Base-by-base conservation (phyloP, 2,329 filamentous ascomycete species). In the Corynespora cassiicola region DNA sequence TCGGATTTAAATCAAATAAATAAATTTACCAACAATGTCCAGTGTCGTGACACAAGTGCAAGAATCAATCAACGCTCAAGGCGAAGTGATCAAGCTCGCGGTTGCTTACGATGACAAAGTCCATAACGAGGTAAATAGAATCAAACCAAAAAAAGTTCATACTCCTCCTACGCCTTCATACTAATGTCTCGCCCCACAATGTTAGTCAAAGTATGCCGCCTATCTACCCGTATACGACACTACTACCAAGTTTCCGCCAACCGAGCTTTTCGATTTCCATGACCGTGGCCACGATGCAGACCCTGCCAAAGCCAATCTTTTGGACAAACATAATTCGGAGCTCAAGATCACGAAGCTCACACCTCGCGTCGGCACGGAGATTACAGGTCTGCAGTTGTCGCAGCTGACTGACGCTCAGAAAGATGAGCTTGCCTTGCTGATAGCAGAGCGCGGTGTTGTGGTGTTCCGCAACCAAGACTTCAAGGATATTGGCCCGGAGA, bases 381-480 rank as follows among this genome's bases (percentile, higher is more conserved):
- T 63, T 24, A 46, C 47, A 2, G 57, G 57, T 2, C 34, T 77
- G 11, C 75, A 78, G 47, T 60, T 78, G 23, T 72, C 60, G 45
- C 54, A 68, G 25, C 63, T 77, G 9, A 69, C 62, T 3, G 60
- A 70, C 26, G 53, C 65, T 0, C 70, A 70, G 31, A 74, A 75
- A 38, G 72, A 76, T 45, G 74, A 76, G 46, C 66, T 77, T 3
- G 74, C 74, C 5, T 37, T 60, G n/a, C 50, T 63, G 8, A 52
- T 60, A 17, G 56, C 55, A 2, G 54, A 63, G 31, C 48, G 56
- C 44, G 73, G 73, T 27, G 70, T 76, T 17, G 61, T 73, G 16
- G 68, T 73, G 4, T 76, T 77, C 58, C 71, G 72, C 7, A 63
- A 74, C 27, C 71, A 76, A 46, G 72, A 78, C 39, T 67, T 77